These are phyloP conservation scores for Metschnikowia orientalis DNA, from an alignment of 805 yeast species.

Conservation along the genomic window DNA sequence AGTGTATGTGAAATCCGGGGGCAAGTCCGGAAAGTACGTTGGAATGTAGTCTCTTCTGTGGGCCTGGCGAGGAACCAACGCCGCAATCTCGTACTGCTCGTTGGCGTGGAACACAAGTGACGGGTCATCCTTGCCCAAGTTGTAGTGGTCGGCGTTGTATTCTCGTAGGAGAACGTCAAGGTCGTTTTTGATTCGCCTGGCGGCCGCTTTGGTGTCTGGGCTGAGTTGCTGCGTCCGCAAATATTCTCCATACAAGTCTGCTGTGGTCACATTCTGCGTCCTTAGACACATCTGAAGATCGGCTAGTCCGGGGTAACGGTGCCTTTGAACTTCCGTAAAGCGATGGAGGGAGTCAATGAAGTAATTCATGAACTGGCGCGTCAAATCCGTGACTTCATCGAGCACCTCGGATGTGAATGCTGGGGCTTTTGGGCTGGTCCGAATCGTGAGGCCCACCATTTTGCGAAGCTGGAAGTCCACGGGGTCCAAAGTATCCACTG, in stretches of 20 bases:
- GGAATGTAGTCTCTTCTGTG: conserved; percentile 51
- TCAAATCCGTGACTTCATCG: conserved; percentile 26
- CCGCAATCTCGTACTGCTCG: conserved; percentile 47
- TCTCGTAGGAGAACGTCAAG: conserved; percentile 13
- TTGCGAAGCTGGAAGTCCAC: conserved; percentile 29
- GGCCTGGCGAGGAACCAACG: conserved; percentile 50
- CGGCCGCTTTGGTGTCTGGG: conserved; percentile 3
- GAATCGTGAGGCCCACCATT: conserved; percentile 24
- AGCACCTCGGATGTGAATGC: conserved; percentile 26
- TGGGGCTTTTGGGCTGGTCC: conserved; percentile 17
- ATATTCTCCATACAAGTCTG: conserved; percentile 38
- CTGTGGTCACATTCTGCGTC: conserved; percentile 38
- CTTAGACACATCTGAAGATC: conserved; percentile 47
- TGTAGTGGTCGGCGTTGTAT: conserved; percentile 16
- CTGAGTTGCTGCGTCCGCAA: conserved; percentile 10
- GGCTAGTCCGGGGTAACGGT: conserved; percentile 47
- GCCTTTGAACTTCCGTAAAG: conserved; percentile 56
- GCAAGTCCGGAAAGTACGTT: conserved; percentile 77
- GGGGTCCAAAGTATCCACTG: conserved; percentile 10
- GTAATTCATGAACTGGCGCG: conserved; percentile 29
- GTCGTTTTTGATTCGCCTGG: conserved; percentile 7
- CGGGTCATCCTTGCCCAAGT: conserved; percentile 33
- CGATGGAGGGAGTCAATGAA: conserved; percentile 43
- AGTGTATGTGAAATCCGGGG: conserved; percentile 90
- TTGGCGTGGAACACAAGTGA: conserved; percentile 52